A percentile compares a stretch with the other conserved stretches of the same genome.
phyloP scores from a whole-genome alignment of 2,329 filamentous ascomycete genomes.

The Stagonosporopsis chrysanthemi region DNA sequence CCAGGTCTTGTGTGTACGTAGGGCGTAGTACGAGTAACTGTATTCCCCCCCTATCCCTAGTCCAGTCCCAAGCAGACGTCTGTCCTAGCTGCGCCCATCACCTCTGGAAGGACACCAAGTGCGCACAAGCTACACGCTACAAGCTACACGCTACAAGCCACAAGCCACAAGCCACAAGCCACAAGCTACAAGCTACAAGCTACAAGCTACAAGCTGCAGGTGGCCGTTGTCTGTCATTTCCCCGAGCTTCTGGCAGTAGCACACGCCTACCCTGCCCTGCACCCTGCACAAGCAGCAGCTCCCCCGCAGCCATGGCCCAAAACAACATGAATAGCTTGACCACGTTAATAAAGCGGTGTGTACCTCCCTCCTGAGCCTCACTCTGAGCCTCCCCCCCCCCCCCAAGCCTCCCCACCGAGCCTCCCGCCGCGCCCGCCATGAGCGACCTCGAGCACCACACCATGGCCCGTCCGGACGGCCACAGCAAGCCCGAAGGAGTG shows the following conservation, averaged over 20 bases:
- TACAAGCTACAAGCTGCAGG: conserved; percentile 29
- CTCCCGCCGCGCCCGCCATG: conserved; percentile 17
- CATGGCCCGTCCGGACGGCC: conserved; percentile 25
- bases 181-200: neutral
- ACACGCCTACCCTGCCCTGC: conserved; percentile 35
- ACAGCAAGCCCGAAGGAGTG: conserved; percentile 45
- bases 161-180: conserved; percentile 35
- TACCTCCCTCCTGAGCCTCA: conserved; percentile 26
- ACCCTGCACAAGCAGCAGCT: conserved; percentile 39
- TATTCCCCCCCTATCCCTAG: neutral
- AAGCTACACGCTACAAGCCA: neutral
- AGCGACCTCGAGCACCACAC: conserved; percentile 18
- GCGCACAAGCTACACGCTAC: conserved; percentile 23
- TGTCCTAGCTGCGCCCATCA: neutral
- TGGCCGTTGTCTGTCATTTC: conserved; percentile 36
- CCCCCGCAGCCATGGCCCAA: conserved; percentile 66
- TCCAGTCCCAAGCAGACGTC: too few relatives aligned
- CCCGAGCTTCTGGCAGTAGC: conserved; percentile 30
- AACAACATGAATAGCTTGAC: conserved; percentile 96
- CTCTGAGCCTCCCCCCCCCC: too few relatives aligned
- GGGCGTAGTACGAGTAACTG: neutral
- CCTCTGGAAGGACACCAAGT: neutral
- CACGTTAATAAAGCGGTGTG: conserved; percentile 96
- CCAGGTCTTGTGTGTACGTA: neutral
- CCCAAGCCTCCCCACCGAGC: neutral